Conservation (phyloP, 1,284 basidiomycete genomes). For the Sanghuangporus baumii region DNA sequence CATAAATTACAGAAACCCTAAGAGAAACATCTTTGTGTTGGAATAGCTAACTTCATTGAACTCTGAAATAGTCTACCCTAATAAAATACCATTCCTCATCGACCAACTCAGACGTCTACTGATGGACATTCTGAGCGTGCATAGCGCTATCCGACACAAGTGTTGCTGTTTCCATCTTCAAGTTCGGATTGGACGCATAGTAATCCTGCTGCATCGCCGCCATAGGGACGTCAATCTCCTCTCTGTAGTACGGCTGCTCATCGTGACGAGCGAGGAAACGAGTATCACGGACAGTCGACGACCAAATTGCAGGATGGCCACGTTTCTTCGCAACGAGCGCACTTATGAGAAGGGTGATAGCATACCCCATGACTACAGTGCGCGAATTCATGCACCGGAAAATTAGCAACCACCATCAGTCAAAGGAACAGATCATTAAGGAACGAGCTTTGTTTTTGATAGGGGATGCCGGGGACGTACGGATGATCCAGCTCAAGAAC, state of each 20-base stretch:
- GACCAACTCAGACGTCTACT: too few species aligned
- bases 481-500: slow-evolving; percentile 15
- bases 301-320: slow-evolving; percentile 9
- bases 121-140: not conserved
- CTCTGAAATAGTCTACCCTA: too few species aligned
- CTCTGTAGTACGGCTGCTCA: not conserved
- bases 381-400: not conserved
- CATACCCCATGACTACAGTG: slow-evolving; percentile 15
- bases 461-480: slow-evolving; percentile 2
- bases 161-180: not conserved
- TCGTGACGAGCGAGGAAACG: not conserved
- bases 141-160: not conserved
- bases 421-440: not conserved
- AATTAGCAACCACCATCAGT: not conserved
- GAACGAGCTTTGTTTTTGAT: not conserved
- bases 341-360: slow-evolving; percentile 16
- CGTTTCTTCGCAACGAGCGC: slow-evolving; percentile 10
- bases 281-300: slow-evolving; percentile 11
- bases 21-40: too few species aligned
- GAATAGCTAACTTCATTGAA: too few species aligned
- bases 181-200: not conserved
- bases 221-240: not conserved
- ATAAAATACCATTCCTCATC: too few species aligned
- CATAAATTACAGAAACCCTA: too few species aligned
- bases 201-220: not conserved